Conservation (phyloP, 345 rosid genomes). For the Gossypium longicalyx region DNA sequence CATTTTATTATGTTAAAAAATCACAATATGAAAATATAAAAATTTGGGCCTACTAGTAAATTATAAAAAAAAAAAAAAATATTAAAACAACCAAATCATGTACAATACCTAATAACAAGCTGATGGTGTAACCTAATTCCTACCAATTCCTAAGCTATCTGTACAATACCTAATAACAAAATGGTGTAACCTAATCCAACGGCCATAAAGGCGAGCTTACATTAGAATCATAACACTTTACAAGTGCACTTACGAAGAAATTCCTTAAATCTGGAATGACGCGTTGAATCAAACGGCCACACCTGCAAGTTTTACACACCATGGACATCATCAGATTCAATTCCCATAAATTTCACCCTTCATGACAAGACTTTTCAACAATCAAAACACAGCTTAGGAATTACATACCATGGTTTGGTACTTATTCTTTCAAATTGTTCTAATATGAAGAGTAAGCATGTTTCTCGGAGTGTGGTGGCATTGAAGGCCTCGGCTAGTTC, state of each 20-base stretch:
- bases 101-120: background rate
- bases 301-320: slow-evolving; percentile 39
- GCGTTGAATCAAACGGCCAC: slow-evolving; percentile 29
- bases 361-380: background rate
- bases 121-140: background rate
- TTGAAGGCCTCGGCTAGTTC: slow-evolving; percentile 65
- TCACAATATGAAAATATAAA: too few relatives aligned
- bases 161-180: background rate
- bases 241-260: slow-evolving; percentile 41
- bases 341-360: background rate
- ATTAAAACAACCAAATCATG: too few relatives aligned
- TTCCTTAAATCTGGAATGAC: slow-evolving; percentile 50
- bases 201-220: too few relatives aligned
- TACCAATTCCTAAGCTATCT: too few relatives aligned
- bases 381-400: background rate
- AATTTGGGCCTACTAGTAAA: too few relatives aligned
- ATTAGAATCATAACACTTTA: background rate
- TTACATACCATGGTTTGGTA: slow-evolving; percentile 49
- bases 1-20: too few relatives aligned
- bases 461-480: slow-evolving; percentile 49
- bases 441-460: slow-evolving; percentile 60
- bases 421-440: slow-evolving; percentile 51
- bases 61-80: too few relatives aligned
- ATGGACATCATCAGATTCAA: background rate
- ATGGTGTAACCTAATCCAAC: background rate